phyloP scores from a whole-genome alignment of 2,329 filamentous ascomycete genomes.

The Ophiocordyceps unilateralis region DNA sequence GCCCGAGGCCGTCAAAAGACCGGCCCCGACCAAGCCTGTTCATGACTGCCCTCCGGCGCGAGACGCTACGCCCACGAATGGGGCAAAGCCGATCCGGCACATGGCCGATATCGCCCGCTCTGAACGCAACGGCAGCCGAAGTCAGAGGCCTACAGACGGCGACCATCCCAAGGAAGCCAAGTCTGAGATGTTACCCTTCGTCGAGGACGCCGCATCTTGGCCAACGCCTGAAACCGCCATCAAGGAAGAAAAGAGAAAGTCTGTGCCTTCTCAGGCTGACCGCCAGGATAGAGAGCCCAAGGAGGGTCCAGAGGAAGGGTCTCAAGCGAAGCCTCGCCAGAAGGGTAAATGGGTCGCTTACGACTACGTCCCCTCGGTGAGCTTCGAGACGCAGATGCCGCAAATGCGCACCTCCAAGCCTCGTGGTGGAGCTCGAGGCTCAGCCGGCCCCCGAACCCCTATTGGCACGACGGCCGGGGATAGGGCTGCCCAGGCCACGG shows the following conservation, averaged over 20 bases:
- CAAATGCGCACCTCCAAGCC: slow-evolving; percentile 30
- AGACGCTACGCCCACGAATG: slow-evolving; percentile 15
- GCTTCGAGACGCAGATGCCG: slow-evolving; percentile 70
- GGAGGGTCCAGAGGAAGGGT: slow-evolving; percentile 34
- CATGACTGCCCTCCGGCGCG: slow-evolving; percentile 4
- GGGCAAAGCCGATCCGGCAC: slow-evolving; percentile 25
- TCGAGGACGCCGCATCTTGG: slow-evolving; percentile 68
- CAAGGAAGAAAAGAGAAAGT: slow-evolving; percentile 58
- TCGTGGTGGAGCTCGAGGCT: slow-evolving; percentile 29
- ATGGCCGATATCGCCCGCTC: slow-evolving; percentile 20
- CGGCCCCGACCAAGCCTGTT: slow-evolving; percentile 9
- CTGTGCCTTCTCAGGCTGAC: slow-evolving; percentile 27
- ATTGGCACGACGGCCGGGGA: slow-evolving; percentile 18
- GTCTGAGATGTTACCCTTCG: slow-evolving; percentile 35
- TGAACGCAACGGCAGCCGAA: slow-evolving; percentile 27
- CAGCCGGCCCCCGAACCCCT: slow-evolving; percentile 20
- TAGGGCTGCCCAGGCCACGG: slow-evolving; percentile 15
- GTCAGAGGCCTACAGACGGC: slow-evolving; percentile 26
- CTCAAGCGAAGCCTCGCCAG: slow-evolving; percentile 31
- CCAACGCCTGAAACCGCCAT: slow-evolving; percentile 68
- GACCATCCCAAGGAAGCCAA: slow-evolving; percentile 15
- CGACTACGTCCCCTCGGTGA: slow-evolving; percentile 66
- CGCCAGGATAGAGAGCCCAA: slow-evolving; percentile 47
- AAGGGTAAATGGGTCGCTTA: slow-evolving; percentile 81
- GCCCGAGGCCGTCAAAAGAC: slow-evolving; percentile 26